Evolutionary conservation across 306 rosid species (phyloP).

Genomic region (Macrotyloma uniflorum): DNA sequence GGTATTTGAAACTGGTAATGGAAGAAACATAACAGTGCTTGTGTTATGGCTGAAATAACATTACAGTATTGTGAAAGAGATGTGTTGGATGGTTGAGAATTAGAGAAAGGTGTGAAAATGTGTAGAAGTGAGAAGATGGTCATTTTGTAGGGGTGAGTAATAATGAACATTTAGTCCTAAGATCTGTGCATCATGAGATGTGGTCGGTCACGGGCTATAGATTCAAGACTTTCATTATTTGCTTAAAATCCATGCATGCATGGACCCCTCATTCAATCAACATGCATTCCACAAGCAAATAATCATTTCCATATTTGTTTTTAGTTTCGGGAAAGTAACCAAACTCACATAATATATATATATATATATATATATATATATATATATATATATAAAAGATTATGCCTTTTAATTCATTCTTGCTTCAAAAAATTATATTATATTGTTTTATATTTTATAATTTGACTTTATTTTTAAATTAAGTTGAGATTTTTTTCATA

Average conservation of each 20-base stretch:
- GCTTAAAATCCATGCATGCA: not conserved
- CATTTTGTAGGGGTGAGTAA: too few species aligned
- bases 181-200: slow-evolving; percentile 1
- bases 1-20: not conserved
- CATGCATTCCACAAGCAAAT: not conserved
- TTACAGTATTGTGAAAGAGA: not conserved
- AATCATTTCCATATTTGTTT: not conserved
- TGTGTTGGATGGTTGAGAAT: too few species aligned
- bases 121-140: too few species aligned
- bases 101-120: not conserved
- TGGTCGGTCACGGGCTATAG: slow-evolving; percentile 17
- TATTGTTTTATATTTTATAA: too few species aligned
- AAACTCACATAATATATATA: not conserved
- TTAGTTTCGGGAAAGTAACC: not conserved
- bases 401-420: too few species aligned
- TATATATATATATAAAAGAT: too few species aligned
- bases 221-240: not conserved
- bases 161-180: not conserved
- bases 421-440: too few species aligned
- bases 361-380: too few species aligned
- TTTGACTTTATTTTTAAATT: too few species aligned
- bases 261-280: slow-evolving; percentile 6
- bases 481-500: too few species aligned
- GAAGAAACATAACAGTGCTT: not conserved
- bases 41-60: not conserved